phyloP scores from a whole-genome alignment of 345 rosid species.

The Euphorbia tirucalli region DNA sequence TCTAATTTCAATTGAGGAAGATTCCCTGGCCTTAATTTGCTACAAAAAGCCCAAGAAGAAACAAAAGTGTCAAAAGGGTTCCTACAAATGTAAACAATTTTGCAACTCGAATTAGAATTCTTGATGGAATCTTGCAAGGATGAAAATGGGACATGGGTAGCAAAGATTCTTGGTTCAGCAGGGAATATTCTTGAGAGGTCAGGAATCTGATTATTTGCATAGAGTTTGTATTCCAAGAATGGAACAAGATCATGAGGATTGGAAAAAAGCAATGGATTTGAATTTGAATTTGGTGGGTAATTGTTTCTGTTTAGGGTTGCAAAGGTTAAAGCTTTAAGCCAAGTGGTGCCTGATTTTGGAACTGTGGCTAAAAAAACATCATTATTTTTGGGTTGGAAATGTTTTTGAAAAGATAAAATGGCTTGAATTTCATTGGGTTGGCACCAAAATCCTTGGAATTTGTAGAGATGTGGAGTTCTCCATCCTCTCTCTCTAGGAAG shows the following conservation, averaged over 20 bases:
- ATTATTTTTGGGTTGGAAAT: slow-evolving; percentile 28
- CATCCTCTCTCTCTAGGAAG: slow-evolving; percentile 68
- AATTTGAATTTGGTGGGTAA: not conserved
- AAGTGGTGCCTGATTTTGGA: slow-evolving; percentile 47
- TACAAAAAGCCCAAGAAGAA: slow-evolving; percentile 22
- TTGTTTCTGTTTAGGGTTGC: slow-evolving; percentile 26
- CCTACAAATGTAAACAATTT: slow-evolving; percentile 21
- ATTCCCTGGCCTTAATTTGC: slow-evolving; percentile 15
- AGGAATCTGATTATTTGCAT: slow-evolving; percentile 1
- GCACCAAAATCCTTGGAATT: slow-evolving; percentile 74
- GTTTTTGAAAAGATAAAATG: slow-evolving; percentile 32
- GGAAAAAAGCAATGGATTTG: slow-evolving; percentile 28
- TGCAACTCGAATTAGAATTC: slow-evolving; percentile 8
- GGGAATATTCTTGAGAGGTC: slow-evolving; percentile 8
- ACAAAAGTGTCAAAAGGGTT: slow-evolving; percentile 29
- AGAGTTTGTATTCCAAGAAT: slow-evolving; percentile 30
- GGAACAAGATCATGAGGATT: slow-evolving; percentile 44
- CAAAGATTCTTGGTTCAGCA: slow-evolving; percentile 15
- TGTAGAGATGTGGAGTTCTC: slow-evolving; percentile 55
- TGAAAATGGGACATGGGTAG: slow-evolving; percentile 13
- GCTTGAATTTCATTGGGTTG: slow-evolving; percentile 59
- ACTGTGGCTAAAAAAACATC: slow-evolving; percentile 33
- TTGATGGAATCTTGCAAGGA: slow-evolving; percentile 12
- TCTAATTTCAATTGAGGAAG: slow-evolving; percentile 16
- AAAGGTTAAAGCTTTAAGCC: slow-evolving; percentile 39